Percentiles rank a stretch among this genome's conserved stretches.
These are phyloP conservation scores for Corchorus capsularis DNA, from an alignment of 345 rosid species.

Conservation along the genomic window DNA sequence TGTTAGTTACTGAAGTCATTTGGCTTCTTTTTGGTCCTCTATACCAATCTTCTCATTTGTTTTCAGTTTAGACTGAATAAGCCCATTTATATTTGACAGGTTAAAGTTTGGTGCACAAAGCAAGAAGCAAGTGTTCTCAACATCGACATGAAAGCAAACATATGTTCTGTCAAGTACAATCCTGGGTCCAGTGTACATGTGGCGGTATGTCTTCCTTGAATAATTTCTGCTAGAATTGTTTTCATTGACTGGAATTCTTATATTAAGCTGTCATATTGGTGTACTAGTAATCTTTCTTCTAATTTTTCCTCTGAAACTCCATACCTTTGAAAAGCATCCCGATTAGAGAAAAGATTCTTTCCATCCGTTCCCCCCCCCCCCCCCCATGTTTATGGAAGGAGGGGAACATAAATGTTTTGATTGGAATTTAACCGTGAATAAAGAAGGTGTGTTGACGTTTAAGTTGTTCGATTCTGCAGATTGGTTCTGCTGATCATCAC, in stretches of 20 bases:
- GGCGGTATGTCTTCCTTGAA: constrained; percentile 43
- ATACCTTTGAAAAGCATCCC: constrained; percentile 8
- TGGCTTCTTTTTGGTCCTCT: background rate
- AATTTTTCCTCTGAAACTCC: background rate
- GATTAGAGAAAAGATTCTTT: background rate
- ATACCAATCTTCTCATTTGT: background rate
- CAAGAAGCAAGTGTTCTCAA: constrained; percentile 64
- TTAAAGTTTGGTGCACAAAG: constrained; percentile 66
- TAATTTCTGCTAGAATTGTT: background rate
- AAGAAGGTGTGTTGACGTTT: background rate
- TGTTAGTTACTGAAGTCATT: background rate
- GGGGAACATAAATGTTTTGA: background rate
- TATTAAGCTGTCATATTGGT: no score
- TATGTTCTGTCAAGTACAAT: constrained; percentile 68
- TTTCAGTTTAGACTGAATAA: background rate
- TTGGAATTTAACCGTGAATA: background rate
- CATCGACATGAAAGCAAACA: constrained; percentile 59
- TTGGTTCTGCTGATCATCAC: constrained; percentile 66
- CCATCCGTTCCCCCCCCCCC: background rate
- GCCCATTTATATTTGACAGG: constrained; percentile 38
- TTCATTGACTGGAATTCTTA: background rate
- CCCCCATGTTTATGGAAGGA: background rate
- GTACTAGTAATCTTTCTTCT: no score
- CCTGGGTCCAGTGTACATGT: constrained; percentile 62
- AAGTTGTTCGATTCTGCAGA: constrained; percentile 36